These are phyloP conservation scores for Phytophthora multivora DNA, from an alignment of 352 stramenopile genomes.

Conservation along the genomic window DNA sequence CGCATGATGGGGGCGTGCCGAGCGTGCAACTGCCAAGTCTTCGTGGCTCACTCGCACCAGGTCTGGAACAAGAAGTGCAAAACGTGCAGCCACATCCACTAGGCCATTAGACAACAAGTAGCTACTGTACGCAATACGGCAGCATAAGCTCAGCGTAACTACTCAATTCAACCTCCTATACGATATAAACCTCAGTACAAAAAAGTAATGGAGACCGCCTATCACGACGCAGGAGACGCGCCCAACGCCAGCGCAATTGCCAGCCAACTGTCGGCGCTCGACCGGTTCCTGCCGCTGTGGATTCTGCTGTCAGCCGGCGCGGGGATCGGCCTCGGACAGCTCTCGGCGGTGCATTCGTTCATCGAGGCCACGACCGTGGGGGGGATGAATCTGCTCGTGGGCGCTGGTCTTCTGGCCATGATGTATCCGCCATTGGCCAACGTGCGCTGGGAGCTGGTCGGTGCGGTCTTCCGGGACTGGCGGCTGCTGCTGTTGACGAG, in stretches of 20 bases:
- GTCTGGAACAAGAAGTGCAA: constrained; percentile 77
- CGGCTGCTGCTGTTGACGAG: constrained; percentile 54
- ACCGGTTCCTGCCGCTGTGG: constrained; percentile 67
- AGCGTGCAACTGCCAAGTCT: constrained; percentile 48
- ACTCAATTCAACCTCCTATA: too few species aligned
- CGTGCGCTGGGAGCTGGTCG: constrained; percentile 57
- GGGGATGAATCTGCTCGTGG: constrained; percentile 59
- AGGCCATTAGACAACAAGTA: constrained; percentile 6
- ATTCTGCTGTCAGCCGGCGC: constrained; percentile 49
- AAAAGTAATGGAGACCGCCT: not conserved
- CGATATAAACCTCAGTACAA: too few species aligned
- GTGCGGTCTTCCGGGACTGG: constrained; percentile 50
- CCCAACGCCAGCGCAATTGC: not conserved
- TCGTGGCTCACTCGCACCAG: constrained; percentile 49
- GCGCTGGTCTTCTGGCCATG: constrained; percentile 55
- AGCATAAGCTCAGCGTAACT: too few species aligned
- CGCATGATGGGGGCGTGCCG: constrained; percentile 50
- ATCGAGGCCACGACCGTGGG: constrained; percentile 53
- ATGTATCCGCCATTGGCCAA: constrained; percentile 70
- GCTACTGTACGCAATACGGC: too few species aligned
- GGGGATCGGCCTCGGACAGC: constrained; percentile 52
- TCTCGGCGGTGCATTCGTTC: constrained; percentile 43
- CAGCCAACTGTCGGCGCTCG: constrained; percentile 46
- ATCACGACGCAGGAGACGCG: constrained; percentile 1
- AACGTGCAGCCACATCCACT: constrained; percentile 57